Percentiles rank a stretch among this genome's conserved stretches.
phyloP scores from a whole-genome alignment of 1,284 basidiomycete genomes.

The Ustilago hordei region DNA sequence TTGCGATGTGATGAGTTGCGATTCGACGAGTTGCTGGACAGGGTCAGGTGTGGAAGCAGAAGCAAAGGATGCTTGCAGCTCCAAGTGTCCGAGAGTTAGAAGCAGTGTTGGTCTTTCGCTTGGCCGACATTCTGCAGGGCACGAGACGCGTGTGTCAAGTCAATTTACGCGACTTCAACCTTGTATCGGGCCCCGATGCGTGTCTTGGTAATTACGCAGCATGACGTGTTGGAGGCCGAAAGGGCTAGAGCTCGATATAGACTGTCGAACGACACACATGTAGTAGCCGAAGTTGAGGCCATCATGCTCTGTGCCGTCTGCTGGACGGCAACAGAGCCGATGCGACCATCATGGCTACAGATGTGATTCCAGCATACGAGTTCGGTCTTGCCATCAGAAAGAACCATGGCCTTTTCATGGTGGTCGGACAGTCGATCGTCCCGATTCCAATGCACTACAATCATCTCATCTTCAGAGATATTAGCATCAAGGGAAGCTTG shows the following conservation, averaged over 20 bases:
- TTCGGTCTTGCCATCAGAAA: constrained; percentile 45
- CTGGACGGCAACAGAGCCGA: constrained; percentile 44
- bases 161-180: constrained; percentile 31
- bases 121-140: constrained; percentile 4
- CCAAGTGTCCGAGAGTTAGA: not conserved
- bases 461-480: constrained; percentile 55
- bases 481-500: constrained; percentile 48
- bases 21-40: not conserved
- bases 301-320: not conserved
- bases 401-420: constrained; percentile 48
- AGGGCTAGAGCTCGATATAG: not conserved
- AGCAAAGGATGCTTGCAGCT: not conserved
- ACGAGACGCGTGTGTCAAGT: constrained; percentile 8
- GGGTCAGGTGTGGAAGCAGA: not conserved
- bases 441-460: constrained; percentile 51
- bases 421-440: constrained; percentile 51
- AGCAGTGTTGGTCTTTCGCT: constrained; percentile 25
- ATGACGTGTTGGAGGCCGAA: constrained; percentile 17
- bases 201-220: constrained; percentile 4
- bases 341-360: constrained; percentile 46
- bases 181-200: constrained; percentile 6
- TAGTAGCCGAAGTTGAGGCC: not conserved
- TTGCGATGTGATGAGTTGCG: not conserved
- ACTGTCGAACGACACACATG: constrained; percentile 14
- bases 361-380: constrained; percentile 36